Conservation (phyloP, 2,329 filamentous ascomycete species). For the Hypoxylon sp. region DNA sequence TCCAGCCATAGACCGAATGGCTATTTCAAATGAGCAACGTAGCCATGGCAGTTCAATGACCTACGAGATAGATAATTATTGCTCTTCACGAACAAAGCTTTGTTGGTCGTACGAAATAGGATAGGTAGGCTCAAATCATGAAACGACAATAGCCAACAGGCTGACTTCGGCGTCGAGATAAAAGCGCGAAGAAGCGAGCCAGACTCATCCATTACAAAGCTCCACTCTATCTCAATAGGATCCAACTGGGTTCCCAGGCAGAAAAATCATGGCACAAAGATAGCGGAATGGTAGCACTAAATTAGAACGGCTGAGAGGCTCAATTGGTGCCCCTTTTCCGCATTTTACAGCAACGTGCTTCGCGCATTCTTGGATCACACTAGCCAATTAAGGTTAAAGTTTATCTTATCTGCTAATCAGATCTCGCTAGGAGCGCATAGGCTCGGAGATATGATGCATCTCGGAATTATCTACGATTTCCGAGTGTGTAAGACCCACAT, state of each 20-base stretch:
- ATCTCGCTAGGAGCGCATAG: conserved; percentile 11
- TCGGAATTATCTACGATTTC: conserved; percentile 15
- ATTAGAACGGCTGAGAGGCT: conserved; percentile 1
- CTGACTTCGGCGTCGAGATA: conserved; percentile 7
- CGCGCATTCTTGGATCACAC: not conserved
- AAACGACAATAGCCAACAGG: not conserved
- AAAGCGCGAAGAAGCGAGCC: conserved; percentile 28
- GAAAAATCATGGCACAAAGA: not conserved
- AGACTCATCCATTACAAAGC: conserved; percentile 18
- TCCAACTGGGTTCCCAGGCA: conserved; percentile 6
- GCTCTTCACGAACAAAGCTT: not conserved
- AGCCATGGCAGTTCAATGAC: not conserved
- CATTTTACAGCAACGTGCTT: conserved; percentile 1
- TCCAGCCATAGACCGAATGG: not conserved
- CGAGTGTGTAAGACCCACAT: not conserved
- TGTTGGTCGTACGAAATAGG: not conserved
- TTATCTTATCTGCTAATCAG: conserved; percentile 29
- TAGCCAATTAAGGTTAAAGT: conserved; percentile 10
- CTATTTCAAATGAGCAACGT: not conserved
- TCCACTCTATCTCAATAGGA: conserved; percentile 9
- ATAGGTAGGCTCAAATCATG: not conserved
- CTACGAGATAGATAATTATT: not conserved
- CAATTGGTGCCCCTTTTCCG: not conserved
- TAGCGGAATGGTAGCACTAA: conserved; percentile 1
- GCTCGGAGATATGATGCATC: conserved; percentile 29